Base-by-base conservation (phyloP, 345 rosid genomes). In the Heritiera fomes region DNA sequence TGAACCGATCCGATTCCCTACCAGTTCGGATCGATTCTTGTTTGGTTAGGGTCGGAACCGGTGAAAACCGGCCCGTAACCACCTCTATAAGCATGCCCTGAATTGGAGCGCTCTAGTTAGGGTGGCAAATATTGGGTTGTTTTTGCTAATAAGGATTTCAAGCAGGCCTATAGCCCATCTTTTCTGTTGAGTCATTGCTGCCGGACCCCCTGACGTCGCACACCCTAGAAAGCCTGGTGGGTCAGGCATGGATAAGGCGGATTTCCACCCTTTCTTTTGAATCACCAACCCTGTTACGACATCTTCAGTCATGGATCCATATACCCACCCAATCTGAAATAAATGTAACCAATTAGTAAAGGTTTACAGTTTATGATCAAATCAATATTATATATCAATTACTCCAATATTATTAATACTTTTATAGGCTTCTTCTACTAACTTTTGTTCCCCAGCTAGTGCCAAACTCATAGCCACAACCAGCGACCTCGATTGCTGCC, bases 261-360 rank as follows among this genome's bases (percentile, higher is more conserved):
- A 75, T 40, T 71, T 84, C 94, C 96, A 94, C 1, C 92, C 96
- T 76, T 83, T 88, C 2, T 75, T 30, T 12, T 92, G 96, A 49
- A 94, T 87, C 61, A 7, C 41, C 2, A 89, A 13, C 8, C 97
- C 87, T 0, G 98, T 93, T 7, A 88, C 65, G 3, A 75, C 0
- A 47, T 91, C 98, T 81, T 94, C 95, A 1, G 89, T 12, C 0
- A 77, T 50, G n/a, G 98, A 86, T 46, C 89, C 98, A 53, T 94
- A 91, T 49, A 86, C 80, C 93, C 88, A 90, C 6, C 98, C 97
- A 9, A 87, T 23, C 92, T 91, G 34, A 45, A 59, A 52, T 49
- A 43, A 6, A 43, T 43, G 45, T 43, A 43, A 43, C 6, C 45
- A 1, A 23, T 23, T 23, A 23, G 28, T 23, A 23, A 43, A 47